Evolutionary conservation across 148 eudicot species (phyloP).

Genomic region (Vaccinium myrtillus): DNA sequence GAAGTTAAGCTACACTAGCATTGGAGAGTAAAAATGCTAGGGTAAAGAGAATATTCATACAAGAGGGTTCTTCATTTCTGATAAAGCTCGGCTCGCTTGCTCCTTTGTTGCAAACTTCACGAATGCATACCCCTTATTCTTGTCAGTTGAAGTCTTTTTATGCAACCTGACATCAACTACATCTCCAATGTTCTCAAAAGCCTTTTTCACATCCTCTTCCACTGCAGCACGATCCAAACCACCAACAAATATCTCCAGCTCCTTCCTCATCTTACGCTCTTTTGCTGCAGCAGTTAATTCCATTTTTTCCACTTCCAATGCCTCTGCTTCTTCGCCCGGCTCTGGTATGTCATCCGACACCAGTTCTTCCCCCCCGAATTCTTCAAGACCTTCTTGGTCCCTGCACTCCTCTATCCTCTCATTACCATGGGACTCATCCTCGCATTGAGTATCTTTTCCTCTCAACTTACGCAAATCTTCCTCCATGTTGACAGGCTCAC

Average conservation of each 20-base stretch:
- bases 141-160: constrained; percentile 55
- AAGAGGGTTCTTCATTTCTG: constrained; percentile 80
- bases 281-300: constrained; percentile 63
- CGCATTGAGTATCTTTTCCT: constrained; percentile 23
- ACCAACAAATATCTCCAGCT: constrained; percentile 81
- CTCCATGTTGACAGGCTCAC: constrained; percentile 26
- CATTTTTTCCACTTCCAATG: constrained; percentile 48
- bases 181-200: constrained; percentile 70
- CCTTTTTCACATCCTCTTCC: constrained; percentile 71
- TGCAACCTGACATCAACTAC: constrained; percentile 66
- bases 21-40: not conserved
- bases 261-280: constrained; percentile 68
- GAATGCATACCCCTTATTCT: constrained; percentile 85
- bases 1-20: constrained; percentile 8
- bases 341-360: constrained; percentile 45
- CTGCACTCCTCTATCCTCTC: constrained; percentile 46
- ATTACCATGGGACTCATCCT: constrained; percentile 30
- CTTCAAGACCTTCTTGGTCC: constrained; percentile 50
- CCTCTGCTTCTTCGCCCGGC: constrained; percentile 34
- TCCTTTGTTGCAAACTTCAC: constrained; percentile 81
- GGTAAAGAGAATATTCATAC: constrained; percentile 35
- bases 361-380: constrained; percentile 52
- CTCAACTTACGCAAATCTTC: constrained; percentile 25
- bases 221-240: constrained; percentile 72
- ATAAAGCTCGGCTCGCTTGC: constrained; percentile 61